Conservation (phyloP, 1,139 yeast species). For the Yamadazyma membranifaciens region DNA sequence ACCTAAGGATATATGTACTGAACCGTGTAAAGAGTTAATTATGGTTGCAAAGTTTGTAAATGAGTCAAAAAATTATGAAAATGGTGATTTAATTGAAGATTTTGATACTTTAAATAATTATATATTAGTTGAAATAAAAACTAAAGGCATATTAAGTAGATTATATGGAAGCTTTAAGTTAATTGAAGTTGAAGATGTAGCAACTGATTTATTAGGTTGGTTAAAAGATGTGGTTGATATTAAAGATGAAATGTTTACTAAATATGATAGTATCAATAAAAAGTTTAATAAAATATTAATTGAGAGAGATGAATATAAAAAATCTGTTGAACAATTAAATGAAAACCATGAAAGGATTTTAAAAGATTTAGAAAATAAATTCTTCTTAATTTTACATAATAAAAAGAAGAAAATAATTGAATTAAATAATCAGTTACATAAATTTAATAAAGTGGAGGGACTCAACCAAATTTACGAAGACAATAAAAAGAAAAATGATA, state of each 20-base stretch:
- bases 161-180: constrained; percentile 13
- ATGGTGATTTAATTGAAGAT: constrained; percentile 14
- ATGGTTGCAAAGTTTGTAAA: constrained; percentile 12
- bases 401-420: constrained; percentile 39
- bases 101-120: constrained; percentile 11
- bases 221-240: constrained; percentile 8
- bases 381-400: constrained; percentile 33
- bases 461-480: constrained; percentile 23
- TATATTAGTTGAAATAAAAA: constrained; percentile 11
- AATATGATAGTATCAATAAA: not conserved
- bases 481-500: constrained; percentile 18
- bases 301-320: constrained; percentile 11
- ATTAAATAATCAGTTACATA: constrained; percentile 13
- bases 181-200: constrained; percentile 10
- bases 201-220: constrained; percentile 15
- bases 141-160: constrained; percentile 11
- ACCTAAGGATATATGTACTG: constrained; percentile 4
- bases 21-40: constrained; percentile 5
- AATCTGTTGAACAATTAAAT: constrained; percentile 6
- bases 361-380: constrained; percentile 35
- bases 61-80: constrained; percentile 10
- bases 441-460: constrained; percentile 14
- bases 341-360: constrained; percentile 27
- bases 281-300: constrained; percentile 1
- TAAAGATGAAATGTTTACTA: constrained; percentile 5